phyloP scores from a whole-genome alignment of 306 rosid genomes.

The Benincasa hispida region DNA sequence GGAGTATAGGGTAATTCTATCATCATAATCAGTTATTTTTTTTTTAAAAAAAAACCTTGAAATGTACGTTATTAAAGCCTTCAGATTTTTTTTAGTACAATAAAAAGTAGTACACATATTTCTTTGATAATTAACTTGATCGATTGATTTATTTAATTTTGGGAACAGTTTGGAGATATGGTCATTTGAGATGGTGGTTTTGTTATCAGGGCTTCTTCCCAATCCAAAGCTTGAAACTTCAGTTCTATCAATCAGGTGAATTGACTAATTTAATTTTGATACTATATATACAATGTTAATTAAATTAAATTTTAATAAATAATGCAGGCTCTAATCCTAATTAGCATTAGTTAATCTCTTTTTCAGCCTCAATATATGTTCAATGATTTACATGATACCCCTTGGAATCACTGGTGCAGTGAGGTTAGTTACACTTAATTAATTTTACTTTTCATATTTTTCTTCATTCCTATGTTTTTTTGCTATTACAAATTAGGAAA shows the following conservation, averaged over 20 bases:
- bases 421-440: conserved; percentile 16
- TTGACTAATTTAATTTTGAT: not conserved
- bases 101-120: too few species aligned
- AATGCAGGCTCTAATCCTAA: not conserved
- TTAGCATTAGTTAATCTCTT: not conserved
- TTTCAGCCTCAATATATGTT: conserved; percentile 29
- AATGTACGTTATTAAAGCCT: too few species aligned
- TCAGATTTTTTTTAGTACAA: too few species aligned
- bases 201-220: conserved; percentile 17
- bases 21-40: too few species aligned
- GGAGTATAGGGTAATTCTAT: too few species aligned
- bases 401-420: conserved; percentile 28
- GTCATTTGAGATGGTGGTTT: conserved; percentile 25
- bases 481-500: too few species aligned
- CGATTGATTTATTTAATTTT: too few species aligned
- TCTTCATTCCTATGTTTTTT: too few species aligned
- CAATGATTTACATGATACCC: conserved; percentile 32
- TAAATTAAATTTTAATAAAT: not conserved
- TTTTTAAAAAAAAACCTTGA: too few species aligned
- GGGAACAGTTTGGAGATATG: conserved; percentile 17
- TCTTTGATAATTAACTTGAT: too few species aligned
- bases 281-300: not conserved
- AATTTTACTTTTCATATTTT: too few species aligned
- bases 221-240: conserved; percentile 24
- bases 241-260: conserved; percentile 17